Percentiles rank a stretch among this genome's conserved stretches.
Evolutionary conservation across 306 rosid genomes (phyloP).

Genomic region (Casuarina equisetifolia): DNA sequence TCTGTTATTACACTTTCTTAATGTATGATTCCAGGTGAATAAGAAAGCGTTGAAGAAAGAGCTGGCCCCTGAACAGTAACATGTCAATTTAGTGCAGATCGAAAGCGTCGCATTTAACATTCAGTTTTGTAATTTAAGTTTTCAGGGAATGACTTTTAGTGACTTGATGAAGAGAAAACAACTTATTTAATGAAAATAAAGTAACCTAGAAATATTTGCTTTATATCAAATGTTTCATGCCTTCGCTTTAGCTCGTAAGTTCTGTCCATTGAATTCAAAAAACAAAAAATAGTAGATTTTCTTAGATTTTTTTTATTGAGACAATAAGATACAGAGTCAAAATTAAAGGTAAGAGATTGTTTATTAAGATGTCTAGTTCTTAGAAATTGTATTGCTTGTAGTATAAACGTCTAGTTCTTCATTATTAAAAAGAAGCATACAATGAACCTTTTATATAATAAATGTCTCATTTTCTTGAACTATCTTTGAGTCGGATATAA

Average conservation of each 20-base stretch:
- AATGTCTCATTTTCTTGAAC: too few species aligned
- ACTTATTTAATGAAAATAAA: not conserved
- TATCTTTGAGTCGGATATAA: too few species aligned
- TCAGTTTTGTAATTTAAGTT: not conserved
- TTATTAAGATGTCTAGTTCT: too few species aligned
- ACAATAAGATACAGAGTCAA: too few species aligned
- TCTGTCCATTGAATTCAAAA: not conserved
- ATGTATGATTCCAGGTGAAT: constrained; percentile 62
- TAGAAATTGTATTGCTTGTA: too few species aligned
- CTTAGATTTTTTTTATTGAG: too few species aligned
- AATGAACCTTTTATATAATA: too few species aligned
- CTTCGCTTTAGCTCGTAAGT: not conserved
- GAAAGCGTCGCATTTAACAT: not conserved
- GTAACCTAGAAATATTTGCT: not conserved
- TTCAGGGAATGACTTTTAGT: not conserved
- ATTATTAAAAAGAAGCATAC: too few species aligned
- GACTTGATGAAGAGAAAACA: not conserved
- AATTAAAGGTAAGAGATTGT: too few species aligned
- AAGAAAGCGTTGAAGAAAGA: constrained; percentile 80
- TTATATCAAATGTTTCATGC: not conserved
- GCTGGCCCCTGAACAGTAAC: constrained; percentile 43
- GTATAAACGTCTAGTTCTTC: too few species aligned
- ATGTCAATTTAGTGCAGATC: constrained; percentile 1
- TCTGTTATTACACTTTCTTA: constrained; percentile 4
- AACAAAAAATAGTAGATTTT: too few species aligned